These are phyloP conservation scores for Cokeromyces recurvatus DNA, from an alignment of 371 early-diverging fungal genomes.

Conservation along the genomic window DNA sequence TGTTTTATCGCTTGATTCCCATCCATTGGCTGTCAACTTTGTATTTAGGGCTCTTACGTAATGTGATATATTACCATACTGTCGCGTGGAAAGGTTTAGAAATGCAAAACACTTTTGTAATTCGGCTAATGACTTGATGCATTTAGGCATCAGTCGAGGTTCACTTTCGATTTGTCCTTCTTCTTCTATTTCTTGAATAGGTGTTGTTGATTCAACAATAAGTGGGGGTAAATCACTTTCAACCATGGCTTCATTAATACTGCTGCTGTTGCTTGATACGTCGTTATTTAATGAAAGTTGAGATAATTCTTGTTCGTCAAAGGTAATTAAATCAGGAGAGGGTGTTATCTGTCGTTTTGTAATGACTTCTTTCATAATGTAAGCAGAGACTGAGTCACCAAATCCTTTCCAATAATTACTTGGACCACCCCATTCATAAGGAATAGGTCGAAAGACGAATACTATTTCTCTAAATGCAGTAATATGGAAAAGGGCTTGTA, in stretches of 20 bases:
- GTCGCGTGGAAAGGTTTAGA: conserved; percentile 18
- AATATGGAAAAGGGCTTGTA: conserved; percentile 40
- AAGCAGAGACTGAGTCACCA: conserved; percentile 29
- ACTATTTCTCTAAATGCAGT: conserved; percentile 28
- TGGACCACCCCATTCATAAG: conserved; percentile 28
- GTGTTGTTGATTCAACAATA: neutral
- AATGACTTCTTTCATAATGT: conserved; percentile 3
- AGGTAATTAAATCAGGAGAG: too few relatives aligned
- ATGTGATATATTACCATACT: conserved; percentile 23
- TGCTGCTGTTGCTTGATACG: neutral
- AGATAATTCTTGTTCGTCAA: too few relatives aligned
- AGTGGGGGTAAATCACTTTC: conserved; percentile 2
- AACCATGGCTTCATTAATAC: conserved; percentile 1
- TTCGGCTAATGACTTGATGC: conserved; percentile 21
- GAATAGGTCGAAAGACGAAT: conserved; percentile 27
- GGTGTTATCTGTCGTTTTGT: conserved; percentile 3
- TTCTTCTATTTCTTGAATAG: neutral
- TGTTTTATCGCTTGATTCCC: conserved; percentile 19
- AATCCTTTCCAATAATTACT: conserved; percentile 36
- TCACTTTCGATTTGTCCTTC: conserved; percentile 10
- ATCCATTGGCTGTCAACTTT: conserved; percentile 5
- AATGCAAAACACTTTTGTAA: conserved; percentile 36
- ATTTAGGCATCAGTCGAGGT: conserved; percentile 11
- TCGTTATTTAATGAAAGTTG: neutral
- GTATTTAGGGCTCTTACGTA: conserved; percentile 20